These are phyloP conservation scores for Glebionis coronaria DNA, from an alignment of 129 eudicot genomes.

Conservation along the genomic window DNA sequence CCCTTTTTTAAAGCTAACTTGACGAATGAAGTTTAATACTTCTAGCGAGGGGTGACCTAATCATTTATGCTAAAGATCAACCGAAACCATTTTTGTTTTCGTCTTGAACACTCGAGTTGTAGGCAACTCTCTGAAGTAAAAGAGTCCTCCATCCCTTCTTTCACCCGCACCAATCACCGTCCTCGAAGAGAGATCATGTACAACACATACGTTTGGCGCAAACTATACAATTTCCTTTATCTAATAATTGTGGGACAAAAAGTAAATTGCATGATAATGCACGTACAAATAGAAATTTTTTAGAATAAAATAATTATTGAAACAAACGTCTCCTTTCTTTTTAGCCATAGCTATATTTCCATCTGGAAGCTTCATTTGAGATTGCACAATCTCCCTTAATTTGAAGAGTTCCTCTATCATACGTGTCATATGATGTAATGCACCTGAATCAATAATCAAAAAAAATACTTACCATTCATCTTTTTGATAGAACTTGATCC, in stretches of 20 bases:
- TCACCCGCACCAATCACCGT: constrained; percentile 12
- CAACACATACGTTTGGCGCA: not conserved
- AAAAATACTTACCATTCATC: not conserved
- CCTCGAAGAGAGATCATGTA: constrained; percentile 9
- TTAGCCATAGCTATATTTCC: not conserved
- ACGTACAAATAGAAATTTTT: not conserved
- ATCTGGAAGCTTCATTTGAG: not conserved
- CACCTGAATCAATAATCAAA: constrained; percentile 1
- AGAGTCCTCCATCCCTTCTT: constrained; percentile 4
- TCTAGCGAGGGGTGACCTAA: constrained; percentile 5
- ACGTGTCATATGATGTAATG: constrained; percentile 1
- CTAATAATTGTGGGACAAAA: not conserved
- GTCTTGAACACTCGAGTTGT: not conserved
- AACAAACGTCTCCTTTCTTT: not conserved
- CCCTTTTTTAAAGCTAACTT: not conserved
- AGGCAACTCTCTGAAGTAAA: not conserved
- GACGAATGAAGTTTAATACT: not conserved
- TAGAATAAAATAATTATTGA: not conserved
- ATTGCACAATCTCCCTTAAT: not conserved
- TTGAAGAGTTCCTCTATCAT: not conserved
- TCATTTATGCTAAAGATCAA: not conserved
- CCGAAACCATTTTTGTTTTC: not conserved
- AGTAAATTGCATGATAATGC: not conserved
- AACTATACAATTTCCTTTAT: not conserved
- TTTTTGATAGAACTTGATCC: not conserved